Evolutionary conservation across 352 stramenopile species (phyloP).

Genomic region (Phytophthora sp.): DNA sequence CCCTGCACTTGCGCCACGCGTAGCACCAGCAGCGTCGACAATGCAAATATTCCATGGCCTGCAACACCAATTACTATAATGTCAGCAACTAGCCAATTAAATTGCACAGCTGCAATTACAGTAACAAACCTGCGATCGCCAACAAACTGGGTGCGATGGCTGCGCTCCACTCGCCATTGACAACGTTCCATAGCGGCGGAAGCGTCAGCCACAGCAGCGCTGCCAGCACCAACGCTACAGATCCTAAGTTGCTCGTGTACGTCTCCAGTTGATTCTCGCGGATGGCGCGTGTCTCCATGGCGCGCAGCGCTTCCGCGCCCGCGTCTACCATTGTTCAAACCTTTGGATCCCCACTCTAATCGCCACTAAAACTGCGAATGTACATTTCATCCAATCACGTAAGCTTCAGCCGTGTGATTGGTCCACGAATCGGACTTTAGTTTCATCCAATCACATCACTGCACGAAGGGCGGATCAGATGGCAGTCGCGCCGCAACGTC

Average conservation of each 20-base stretch:
- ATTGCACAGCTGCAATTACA: neutral
- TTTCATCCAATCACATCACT: constrained; percentile 24
- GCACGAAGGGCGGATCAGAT: constrained; percentile 24
- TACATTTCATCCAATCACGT: constrained; percentile 25
- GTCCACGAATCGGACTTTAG: neutral
- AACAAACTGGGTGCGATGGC: constrained; percentile 58
- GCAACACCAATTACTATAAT: neutral
- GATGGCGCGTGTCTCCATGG: constrained; percentile 70
- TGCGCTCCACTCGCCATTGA: constrained; percentile 79
- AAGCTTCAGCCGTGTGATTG: constrained; percentile 9
- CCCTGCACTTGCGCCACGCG: constrained; percentile 74
- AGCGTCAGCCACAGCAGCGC: constrained; percentile 56
- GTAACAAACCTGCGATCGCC: constrained; percentile 48
- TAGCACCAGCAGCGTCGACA: constrained; percentile 63
- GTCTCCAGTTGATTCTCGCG: constrained; percentile 65
- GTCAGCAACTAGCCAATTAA: constrained; percentile 2
- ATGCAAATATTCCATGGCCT: constrained; percentile 58
- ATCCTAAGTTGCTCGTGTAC: constrained; percentile 69
- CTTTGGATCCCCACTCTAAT: constrained; percentile 11
- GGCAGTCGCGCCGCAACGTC: too few species aligned
- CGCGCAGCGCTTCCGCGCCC: constrained; percentile 42
- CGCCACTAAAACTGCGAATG: constrained; percentile 14
- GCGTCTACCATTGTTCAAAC: constrained; percentile 25
- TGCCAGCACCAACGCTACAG: constrained; percentile 43
- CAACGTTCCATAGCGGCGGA: constrained; percentile 68